Evolutionary conservation across 2,329 filamentous ascomycete species (phyloP).

Genomic region (Pyrenophora tritici-repentis): DNA sequence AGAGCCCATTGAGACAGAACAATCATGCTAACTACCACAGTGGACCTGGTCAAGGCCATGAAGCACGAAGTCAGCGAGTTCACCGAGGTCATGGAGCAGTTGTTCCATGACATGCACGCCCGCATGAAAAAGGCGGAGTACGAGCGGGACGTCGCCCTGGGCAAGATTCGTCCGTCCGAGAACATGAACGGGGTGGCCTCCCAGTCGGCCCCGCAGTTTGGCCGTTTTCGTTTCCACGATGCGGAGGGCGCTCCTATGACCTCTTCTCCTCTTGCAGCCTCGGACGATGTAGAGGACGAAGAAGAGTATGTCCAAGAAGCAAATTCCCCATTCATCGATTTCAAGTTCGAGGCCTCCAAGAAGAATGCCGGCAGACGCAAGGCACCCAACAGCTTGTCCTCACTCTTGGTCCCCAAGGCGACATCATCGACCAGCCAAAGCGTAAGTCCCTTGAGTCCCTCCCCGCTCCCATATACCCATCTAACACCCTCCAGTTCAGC

Average conservation of each 20-base stretch:
- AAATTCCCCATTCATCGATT: too few relatives aligned
- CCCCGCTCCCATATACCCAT: neutral
- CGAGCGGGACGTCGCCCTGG: slow-evolving; percentile 64
- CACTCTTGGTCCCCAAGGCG: too few relatives aligned
- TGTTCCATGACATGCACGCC: slow-evolving; percentile 68
- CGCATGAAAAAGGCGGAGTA: slow-evolving; percentile 90
- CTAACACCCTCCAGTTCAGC: neutral
- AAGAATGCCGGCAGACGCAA: slow-evolving; percentile 10
- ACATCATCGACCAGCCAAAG: slow-evolving; percentile 8
- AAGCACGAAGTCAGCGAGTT: slow-evolving; percentile 3
- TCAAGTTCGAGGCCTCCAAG: too few relatives aligned
- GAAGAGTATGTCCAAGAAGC: too few relatives aligned
- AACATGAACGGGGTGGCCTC: too few relatives aligned
- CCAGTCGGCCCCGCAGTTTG: neutral
- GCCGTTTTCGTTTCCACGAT: neutral
- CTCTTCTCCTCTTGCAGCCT: neutral
- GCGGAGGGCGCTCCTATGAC: neutral
- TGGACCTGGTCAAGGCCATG: neutral
- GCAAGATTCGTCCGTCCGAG: neutral
- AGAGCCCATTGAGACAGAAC: neutral
- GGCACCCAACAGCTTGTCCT: slow-evolving; percentile 1
- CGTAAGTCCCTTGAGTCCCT: slow-evolving; percentile 18
- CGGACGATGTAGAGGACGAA: neutral
- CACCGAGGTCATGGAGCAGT: neutral
- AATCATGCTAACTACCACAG: slow-evolving; percentile 8